Evolutionary conservation across 192 early-diverging fungal species (phyloP).

Genomic region (Entomortierella parvispora): DNA sequence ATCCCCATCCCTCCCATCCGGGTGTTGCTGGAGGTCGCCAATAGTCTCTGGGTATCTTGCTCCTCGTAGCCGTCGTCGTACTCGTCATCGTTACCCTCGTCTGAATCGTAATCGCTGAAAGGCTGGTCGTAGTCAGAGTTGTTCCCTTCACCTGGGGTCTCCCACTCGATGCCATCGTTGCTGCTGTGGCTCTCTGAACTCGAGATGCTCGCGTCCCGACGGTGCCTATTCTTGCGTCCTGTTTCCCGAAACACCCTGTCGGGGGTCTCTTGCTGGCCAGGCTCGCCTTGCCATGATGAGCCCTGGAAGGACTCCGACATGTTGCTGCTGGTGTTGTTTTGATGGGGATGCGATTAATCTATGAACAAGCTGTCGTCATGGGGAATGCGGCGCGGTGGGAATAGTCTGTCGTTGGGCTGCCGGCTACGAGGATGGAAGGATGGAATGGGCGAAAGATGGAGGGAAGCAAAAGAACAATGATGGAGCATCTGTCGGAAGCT

Average conservation of each 20-base stretch:
- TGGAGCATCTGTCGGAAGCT: no score
- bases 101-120: background rate
- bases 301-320: no score
- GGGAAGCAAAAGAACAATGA: background rate
- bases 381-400: no score
- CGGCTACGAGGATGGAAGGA: no score
- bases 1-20: slow-evolving; percentile 36
- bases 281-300: background rate
- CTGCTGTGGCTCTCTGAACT: slow-evolving; percentile 24
- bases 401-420: no score
- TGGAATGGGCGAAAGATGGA: no score
- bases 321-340: no score
- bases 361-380: no score
- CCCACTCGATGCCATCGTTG: slow-evolving; percentile 42
- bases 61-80: slow-evolving; percentile 7
- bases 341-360: no score
- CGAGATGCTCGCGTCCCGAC: slow-evolving; percentile 4
- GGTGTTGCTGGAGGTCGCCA: slow-evolving; percentile 20
- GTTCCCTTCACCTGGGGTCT: background rate
- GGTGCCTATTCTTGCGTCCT: background rate
- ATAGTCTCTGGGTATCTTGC: slow-evolving; percentile 22
- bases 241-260: background rate
- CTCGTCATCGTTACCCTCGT: slow-evolving; percentile 2
- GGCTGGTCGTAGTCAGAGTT: background rate
- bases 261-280: background rate